Base-by-base conservation (phyloP, 768 basidiomycete species). In the Cantharellus cinnabarinus region DNA sequence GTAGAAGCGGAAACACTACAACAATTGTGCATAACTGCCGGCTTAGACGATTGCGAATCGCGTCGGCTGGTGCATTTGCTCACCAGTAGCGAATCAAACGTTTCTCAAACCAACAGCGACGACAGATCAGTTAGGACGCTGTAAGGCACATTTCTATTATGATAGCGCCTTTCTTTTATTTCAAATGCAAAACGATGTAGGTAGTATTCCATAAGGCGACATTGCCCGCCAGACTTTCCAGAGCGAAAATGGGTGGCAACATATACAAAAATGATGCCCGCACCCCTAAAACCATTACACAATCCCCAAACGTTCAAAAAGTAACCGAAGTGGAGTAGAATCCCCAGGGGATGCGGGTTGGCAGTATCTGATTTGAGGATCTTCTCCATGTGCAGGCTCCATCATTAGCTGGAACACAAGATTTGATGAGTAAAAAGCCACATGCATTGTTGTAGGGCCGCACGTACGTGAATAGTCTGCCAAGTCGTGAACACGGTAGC, bases 401-500 rank as follows among this genome's bases (percentile, higher is more conserved):
- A 79, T 62, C 77, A 87, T 82, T 64, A 86, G 75, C 79, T 84
- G 44, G 10, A 29, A 29, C 20, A 29, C 20, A 29, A 29, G 20
- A 29, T 40, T 40, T 40, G 29, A 34, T 37, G 5, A 58, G 42
- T 38, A 54, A 57, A 59, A 59, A 38, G 34, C 7, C 4, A 52
- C 34, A 59, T 39, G 39, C 10, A 57, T 58, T 48, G 39, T 15
- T 39, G 7, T 44, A 7, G 35, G 53, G 35, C n/a, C 34, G 37
- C 15, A 68, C 77, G 56, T 64, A 82, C 86, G 72, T 73, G 71
- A 64, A 91, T 64, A 0, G 89, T 94, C 70, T 90, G 86, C 2
- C 72, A 65, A 3, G 86, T 87, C 5, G 91, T 93, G 69, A 87
- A 97, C 15, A 76, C 69, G 54, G 85, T 81, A 5, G 80, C 87